phyloP scores from a whole-genome alignment of 495 filamentous ascomycete species.

The Talaromyces adpressus region DNA sequence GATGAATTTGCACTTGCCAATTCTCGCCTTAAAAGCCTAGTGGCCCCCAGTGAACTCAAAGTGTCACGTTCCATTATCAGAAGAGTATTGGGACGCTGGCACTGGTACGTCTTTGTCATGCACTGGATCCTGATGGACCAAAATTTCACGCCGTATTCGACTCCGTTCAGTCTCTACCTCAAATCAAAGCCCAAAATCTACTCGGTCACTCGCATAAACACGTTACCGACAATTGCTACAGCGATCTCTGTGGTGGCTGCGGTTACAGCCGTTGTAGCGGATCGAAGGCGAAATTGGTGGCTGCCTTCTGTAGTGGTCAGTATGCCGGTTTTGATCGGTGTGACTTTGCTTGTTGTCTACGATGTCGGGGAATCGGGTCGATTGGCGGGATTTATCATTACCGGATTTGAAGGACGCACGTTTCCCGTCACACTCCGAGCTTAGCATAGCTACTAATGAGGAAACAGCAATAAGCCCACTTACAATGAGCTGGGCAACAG shows the following conservation, averaged over 20 bases:
- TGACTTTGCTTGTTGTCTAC: slow-evolving; percentile 21
- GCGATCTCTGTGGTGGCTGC: slow-evolving; percentile 25
- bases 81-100: slow-evolving; percentile 23
- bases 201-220: slow-evolving; percentile 15
- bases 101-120: slow-evolving; percentile 21
- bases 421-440: not conserved
- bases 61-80: slow-evolving; percentile 14
- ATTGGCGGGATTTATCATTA: slow-evolving; percentile 24
- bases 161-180: slow-evolving; percentile 24
- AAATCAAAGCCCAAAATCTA: slow-evolving; percentile 21
- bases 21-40: slow-evolving; percentile 18
- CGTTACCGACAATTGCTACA: slow-evolving; percentile 20
- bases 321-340: slow-evolving; percentile 20
- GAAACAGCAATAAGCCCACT: slow-evolving; percentile 23
- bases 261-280: slow-evolving; percentile 19
- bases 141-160: slow-evolving; percentile 20
- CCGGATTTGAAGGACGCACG: slow-evolving; percentile 25
- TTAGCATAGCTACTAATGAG: not conserved
- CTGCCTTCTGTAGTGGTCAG: slow-evolving; percentile 19
- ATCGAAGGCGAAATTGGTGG: slow-evolving; percentile 22
- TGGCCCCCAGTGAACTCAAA: slow-evolving; percentile 19
- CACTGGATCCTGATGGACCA: slow-evolving; percentile 26
- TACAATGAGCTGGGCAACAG: slow-evolving; percentile 28
- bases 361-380: slow-evolving; percentile 25
- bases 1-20: slow-evolving; percentile 22